Conservation (phyloP, 345 rosid genomes). For the Carallia brachiata region DNA sequence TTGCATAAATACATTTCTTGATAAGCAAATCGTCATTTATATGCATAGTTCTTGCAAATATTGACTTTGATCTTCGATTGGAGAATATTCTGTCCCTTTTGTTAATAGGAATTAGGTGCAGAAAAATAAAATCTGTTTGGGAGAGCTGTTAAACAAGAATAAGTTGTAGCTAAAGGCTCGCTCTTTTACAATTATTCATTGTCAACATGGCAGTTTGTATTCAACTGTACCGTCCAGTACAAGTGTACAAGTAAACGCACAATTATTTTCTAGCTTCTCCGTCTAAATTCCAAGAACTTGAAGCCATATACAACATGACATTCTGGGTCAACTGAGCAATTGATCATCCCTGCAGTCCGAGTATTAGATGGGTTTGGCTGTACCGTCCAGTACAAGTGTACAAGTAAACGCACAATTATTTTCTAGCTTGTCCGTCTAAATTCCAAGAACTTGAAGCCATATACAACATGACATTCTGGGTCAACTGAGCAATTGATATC, state of each 20-base stretch:
- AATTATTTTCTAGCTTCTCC: neutral
- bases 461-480: neutral
- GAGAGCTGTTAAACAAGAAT: neutral
- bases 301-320: neutral
- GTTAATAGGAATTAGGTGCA: constrained; percentile 1
- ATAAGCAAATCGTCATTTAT: constrained; percentile 17
- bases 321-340: too few species aligned
- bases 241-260: neutral
- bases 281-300: constrained; percentile 11
- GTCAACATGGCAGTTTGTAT: constrained; percentile 21
- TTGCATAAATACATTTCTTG: constrained; percentile 11
- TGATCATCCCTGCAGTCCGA: too few species aligned
- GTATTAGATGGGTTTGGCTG: neutral
- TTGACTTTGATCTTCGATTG: constrained; percentile 27
- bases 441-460: constrained; percentile 5
- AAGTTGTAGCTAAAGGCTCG: neutral
- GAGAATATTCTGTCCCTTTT: constrained; percentile 7
- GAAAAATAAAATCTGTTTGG: neutral
- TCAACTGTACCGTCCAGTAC: constrained; percentile 30
- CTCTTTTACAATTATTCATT: constrained; percentile 3
- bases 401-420: neutral
- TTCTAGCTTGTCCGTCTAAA: neutral
- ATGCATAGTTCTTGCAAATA: constrained; percentile 15
- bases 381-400: constrained; percentile 25
- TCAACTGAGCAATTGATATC: too few species aligned